Base-by-base conservation (phyloP, 2,329 filamentous ascomycete species). In the Sclerotinia glacialis region DNA sequence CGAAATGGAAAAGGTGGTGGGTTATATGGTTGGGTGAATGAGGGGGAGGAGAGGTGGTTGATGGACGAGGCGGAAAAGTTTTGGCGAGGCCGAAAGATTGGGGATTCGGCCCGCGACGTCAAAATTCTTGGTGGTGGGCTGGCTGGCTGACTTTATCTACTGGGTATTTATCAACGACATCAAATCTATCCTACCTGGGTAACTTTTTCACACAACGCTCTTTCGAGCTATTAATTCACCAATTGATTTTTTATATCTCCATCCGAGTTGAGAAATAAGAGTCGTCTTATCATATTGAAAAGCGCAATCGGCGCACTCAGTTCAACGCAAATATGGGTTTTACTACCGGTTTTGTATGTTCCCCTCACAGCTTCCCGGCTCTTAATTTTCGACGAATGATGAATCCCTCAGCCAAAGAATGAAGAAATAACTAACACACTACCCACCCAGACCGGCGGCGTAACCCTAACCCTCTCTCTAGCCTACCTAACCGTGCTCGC, bases 401-500 rank as follows among this genome's bases (percentile, higher is more conserved):
- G 40, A 31, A 60, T 9, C 31, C 5, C 37, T 11, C 12, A 40
- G 14, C 37, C 37, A 40, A 40, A 40, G 11, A 37, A 12, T 40
- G 14, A 40, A 40, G 3, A 37, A 37, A 42, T 69, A 60, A 67
- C 69, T 69, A 69, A 70, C 54, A 31, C n/a, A 3, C 1, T 28
- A 1, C 59, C 49, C 71, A 93, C 37, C 11, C 37, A 40, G 90
- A 86, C 89, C 71, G 88, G 90, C 75, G 90, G 91, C 71, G 85
- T 92, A 66, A 89, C 90, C 70, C 81, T 94, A 68, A 93, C 90
- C 59, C 85, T 91, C 68, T 88, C 87, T 53, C 75, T 90, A 68
- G 85, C 91, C 73, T 93, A 92, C 78, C 82, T 93, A 65, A 86
- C 88, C 59, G 80, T 91, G 44, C 83, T 89, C 74, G 81, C 89